These are phyloP conservation scores for Acacia confusa DNA, from an alignment of 306 rosid genomes.

Conservation along the genomic window DNA sequence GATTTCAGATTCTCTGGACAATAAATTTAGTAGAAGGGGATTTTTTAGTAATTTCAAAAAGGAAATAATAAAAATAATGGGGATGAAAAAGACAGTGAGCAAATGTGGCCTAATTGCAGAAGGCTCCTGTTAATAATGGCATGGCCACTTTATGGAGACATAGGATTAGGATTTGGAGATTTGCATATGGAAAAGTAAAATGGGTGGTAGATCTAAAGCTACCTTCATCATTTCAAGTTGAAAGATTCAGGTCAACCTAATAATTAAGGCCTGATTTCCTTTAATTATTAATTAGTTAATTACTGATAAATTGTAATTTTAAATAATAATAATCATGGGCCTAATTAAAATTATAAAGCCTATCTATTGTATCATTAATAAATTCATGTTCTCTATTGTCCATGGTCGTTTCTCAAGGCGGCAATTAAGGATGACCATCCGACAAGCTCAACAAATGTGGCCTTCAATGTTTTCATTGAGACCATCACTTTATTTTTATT, in stretches of 20 bases:
- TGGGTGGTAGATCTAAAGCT: constrained; percentile 10
- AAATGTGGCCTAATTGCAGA: neutral
- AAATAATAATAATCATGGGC: neutral
- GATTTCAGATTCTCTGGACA: too few relatives aligned
- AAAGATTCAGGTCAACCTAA: constrained; percentile 17
- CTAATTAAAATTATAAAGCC: constrained; percentile 22
- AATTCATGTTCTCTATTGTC: neutral
- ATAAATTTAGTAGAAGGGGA: too few relatives aligned
- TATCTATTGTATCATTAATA: neutral
- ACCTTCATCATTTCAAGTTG: constrained; percentile 36
- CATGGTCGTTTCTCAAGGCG: constrained; percentile 40
- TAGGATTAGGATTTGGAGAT: constrained; percentile 7
- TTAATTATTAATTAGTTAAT: neutral
- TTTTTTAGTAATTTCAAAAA: too few relatives aligned
- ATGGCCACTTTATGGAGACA: constrained; percentile 17
- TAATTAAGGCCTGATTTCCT: constrained; percentile 19
- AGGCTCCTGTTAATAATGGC: neutral
- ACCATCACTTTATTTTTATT: neutral
- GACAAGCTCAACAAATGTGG: neutral
- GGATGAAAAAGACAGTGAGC: too few relatives aligned
- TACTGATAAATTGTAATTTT: neutral
- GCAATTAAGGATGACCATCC: neutral
- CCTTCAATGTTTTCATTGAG: neutral
- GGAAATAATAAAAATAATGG: too few relatives aligned
- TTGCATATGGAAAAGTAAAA: neutral